Evolutionary conservation across 768 basidiomycete genomes (phyloP).

Genomic region (Suillus placidus): DNA sequence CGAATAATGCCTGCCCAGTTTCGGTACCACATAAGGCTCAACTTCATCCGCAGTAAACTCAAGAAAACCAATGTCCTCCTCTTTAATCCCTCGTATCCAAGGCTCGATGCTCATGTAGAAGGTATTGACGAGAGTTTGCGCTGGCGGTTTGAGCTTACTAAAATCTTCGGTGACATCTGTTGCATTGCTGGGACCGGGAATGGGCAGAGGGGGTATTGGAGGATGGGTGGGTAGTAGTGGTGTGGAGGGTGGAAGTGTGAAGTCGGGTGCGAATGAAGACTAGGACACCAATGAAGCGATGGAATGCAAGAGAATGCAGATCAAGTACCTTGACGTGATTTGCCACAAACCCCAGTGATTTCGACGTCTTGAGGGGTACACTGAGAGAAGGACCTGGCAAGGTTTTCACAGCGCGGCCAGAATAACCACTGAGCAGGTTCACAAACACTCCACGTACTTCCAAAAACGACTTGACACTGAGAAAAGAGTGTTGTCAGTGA

Average conservation of each 20-base stretch:
- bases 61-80: constrained; percentile 95
- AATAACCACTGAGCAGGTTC: no score
- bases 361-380: constrained; percentile 55
- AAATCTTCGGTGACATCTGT: constrained; percentile 88
- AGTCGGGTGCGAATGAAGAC: constrained; percentile 56
- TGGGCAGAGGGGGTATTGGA: constrained; percentile 60
- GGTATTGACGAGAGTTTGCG: constrained; percentile 69
- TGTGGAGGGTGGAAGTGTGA: constrained; percentile 51
- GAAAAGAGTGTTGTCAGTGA: no score
- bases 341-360: constrained; percentile 47
- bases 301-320: not conserved
- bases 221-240: constrained; percentile 64
- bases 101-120: constrained; percentile 91
- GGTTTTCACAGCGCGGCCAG: constrained; percentile 57
- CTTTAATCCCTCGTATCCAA: constrained; percentile 85
- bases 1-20: constrained; percentile 82
- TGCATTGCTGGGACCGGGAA: constrained; percentile 82
- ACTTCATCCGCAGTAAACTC: constrained; percentile 90
- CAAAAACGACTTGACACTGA: no score
- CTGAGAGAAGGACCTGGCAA: constrained; percentile 52
- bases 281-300: constrained; percentile 23
- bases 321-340: constrained; percentile 54
- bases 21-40: constrained; percentile 84
- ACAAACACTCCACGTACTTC: no score
- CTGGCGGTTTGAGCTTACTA: constrained; percentile 75